Conservation (phyloP, 768 basidiomycete species). For the Leccinum fibrillosum region DNA sequence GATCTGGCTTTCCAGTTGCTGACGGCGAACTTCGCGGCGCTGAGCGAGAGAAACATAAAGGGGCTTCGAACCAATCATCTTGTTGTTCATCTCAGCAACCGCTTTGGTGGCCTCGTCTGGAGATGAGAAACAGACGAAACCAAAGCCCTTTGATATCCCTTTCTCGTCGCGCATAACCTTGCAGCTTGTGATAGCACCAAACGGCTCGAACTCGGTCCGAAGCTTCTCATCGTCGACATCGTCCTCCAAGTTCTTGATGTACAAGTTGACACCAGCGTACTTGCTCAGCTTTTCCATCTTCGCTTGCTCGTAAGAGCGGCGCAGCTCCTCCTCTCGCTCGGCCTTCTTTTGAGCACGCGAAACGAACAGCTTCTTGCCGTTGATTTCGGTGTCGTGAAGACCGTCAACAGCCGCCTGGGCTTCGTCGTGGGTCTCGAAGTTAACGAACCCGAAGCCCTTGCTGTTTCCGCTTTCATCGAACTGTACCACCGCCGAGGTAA, state of each 20-base stretch:
- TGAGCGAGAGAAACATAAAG: constrained; percentile 98
- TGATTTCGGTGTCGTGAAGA: constrained; percentile 81
- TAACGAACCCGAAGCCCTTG: constrained; percentile 99
- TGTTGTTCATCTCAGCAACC: constrained; percentile 99
- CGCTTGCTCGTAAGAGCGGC: constrained; percentile 89
- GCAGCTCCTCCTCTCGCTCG: constrained; percentile 96
- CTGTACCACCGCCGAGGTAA: constrained; percentile 87
- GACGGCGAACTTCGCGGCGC: constrained; percentile 95
- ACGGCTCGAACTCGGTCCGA: constrained; percentile 93
- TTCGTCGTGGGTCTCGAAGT: constrained; percentile 90
- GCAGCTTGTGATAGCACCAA: constrained; percentile 96
- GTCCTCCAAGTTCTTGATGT: constrained; percentile 99
- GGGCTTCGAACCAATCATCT: constrained; percentile 98
- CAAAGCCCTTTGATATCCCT: constrained; percentile 90
- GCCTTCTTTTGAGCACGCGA: constrained; percentile 97
- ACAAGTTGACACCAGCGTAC: constrained; percentile 98
- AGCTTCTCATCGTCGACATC: constrained; percentile 98
- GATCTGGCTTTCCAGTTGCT: constrained; percentile 98
- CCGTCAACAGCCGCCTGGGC: constrained; percentile 86
- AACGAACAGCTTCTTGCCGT: constrained; percentile 91
- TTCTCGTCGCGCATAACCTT: constrained; percentile 99
- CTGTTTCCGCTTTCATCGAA: constrained; percentile 85
- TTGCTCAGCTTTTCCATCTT: constrained; percentile 98
- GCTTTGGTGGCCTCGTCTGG: constrained; percentile 99
- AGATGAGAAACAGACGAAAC: constrained; percentile 98